Evolutionary conservation across 108 stramenopile genomes (phyloP), one percentile per base, ranked within the genome.

Genomic region (Fragilariopsis cylindrus): DNA sequence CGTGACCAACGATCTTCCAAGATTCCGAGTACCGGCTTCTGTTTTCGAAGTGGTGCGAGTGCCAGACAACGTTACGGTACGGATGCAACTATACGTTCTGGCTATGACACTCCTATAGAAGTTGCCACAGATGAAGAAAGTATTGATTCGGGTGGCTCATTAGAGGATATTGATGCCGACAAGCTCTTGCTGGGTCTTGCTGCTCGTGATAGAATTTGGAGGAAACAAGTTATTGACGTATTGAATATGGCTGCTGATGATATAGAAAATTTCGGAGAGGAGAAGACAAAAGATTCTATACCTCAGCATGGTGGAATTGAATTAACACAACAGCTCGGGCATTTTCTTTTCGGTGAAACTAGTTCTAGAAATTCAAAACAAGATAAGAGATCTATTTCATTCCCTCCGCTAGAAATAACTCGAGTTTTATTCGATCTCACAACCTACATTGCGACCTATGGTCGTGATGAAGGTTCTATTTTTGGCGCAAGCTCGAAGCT

Each of bases 401-500:
- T 94, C 60, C 93, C 93, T 2, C 91, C 89, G 8, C 87, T 69
- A 16, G 93, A 94, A 69, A 85, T 94, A 65, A 90, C 93, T 16
- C 70, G 82, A 12, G 87, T 92, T 42, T 76, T 94, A 19, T 94
- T 85, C 80, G 93, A 94, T 79, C 73, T 94, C 70, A 74, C 85
- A 7, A 90, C 86, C 11, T 75, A 79, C 30, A 72, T 90, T 57
- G 75, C 82, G 8, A 60, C 84, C 30, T 60, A 73, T 43, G 73
- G 88, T 5, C 89, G 88, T 16, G 81, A 85, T 40, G 84, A 89
- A 70, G 80, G 88, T 30, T 84, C 83, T 30, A 64, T 82, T 19
- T 76, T 81, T 16, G 81, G 75, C 13, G 63, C 21, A 18, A 79
- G 79, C 40, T 69, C 75, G 8, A 57, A 65, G 44, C 69, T 42